Percentiles rank a stretch among this genome's conserved stretches.
These are phyloP conservation scores for Prototheca wickerhamii DNA, from an alignment of 163 green algal species.

Conservation along the genomic window DNA sequence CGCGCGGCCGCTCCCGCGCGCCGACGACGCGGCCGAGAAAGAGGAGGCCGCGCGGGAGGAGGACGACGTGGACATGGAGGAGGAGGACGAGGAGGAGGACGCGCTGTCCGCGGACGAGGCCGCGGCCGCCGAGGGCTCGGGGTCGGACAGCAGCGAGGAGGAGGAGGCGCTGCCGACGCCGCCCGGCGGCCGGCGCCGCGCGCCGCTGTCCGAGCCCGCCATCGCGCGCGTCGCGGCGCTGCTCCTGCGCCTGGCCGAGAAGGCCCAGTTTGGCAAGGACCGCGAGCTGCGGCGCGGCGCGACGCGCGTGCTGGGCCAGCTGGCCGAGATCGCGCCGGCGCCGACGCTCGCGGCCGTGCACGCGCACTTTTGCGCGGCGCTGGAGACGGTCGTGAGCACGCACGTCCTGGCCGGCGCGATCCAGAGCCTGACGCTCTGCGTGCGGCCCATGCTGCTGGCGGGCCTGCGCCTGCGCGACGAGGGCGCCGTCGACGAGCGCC, in stretches of 20 bases:
- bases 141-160: constrained; percentile 5
- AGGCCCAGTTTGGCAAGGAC: constrained; percentile 76
- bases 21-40: not conserved
- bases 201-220: constrained; percentile 13
- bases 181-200: constrained; percentile 4
- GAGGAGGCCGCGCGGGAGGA: constrained; percentile 2
- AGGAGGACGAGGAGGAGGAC: not conserved
- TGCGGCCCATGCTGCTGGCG: constrained; percentile 71
- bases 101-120: not conserved
- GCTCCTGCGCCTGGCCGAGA: constrained; percentile 49
- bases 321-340: constrained; percentile 58
- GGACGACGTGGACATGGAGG: constrained; percentile 5
- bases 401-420: constrained; percentile 47
- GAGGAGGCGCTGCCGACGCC: not conserved
- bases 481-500: not conserved
- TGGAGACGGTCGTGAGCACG: constrained; percentile 61
- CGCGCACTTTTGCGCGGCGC: constrained; percentile 57
- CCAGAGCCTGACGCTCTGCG: constrained; percentile 54
- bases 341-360: constrained; percentile 71
- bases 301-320: constrained; percentile 23
- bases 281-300: constrained; percentile 28
- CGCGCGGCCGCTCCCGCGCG: not conserved
- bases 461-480: constrained; percentile 32
- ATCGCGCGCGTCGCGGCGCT: constrained; percentile 25
- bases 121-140: not conserved